Conservation (phyloP, 345 rosid genomes). For the Heritiera fomes region DNA sequence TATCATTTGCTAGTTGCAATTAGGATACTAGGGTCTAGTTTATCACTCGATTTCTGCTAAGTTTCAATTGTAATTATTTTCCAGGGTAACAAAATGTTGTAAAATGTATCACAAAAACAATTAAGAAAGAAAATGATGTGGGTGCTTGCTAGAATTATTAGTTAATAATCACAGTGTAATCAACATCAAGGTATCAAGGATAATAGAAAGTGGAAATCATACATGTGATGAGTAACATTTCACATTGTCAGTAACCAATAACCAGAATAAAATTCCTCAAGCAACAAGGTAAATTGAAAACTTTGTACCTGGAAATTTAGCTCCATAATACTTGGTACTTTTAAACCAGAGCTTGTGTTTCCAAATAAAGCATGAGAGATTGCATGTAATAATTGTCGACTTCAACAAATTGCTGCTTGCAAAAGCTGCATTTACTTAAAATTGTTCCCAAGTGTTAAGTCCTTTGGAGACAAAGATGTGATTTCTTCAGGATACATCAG, state of each 20-base stretch:
- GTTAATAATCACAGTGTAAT: background rate
- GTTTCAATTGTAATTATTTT: background rate
- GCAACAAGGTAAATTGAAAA: background rate
- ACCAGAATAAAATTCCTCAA: background rate
- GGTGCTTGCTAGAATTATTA: background rate
- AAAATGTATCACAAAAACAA: background rate
- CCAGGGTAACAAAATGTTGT: background rate
- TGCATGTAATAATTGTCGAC: background rate
- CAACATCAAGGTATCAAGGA: background rate
- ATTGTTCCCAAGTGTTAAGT: background rate
- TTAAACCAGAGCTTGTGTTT: background rate
- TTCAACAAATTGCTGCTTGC: background rate
- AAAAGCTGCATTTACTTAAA: background rate
- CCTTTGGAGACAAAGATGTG: background rate
- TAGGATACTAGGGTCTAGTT: background rate
- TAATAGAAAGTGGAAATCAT: background rate
- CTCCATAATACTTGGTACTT: background rate
- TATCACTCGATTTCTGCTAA: background rate
- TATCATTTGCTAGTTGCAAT: background rate
- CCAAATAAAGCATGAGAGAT: background rate
- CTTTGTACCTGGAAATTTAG: background rate
- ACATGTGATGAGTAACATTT: constrained; percentile 1
- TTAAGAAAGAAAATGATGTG: background rate
- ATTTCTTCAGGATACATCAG: background rate
- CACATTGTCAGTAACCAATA: background rate